phyloP scores from a whole-genome alignment of 345 rosid species.

The Brassica nigra region DNA sequence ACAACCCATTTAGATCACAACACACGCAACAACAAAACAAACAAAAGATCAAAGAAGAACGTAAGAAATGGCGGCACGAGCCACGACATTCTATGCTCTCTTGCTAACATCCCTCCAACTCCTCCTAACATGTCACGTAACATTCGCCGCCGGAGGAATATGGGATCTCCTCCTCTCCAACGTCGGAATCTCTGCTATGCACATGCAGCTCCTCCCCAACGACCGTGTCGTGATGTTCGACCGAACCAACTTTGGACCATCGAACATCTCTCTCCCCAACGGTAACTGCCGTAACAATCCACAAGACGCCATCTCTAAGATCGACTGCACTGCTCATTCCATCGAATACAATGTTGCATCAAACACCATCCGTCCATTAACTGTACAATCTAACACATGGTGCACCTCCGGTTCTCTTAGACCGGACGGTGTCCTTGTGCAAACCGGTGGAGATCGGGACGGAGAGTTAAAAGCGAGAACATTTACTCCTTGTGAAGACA shows the following conservation, averaged over 20 bases:
- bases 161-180: no score
- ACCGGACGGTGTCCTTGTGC: no score
- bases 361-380: slow-evolving; percentile 58
- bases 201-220: slow-evolving; percentile 44
- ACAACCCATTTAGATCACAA: no score
- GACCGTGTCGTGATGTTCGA: slow-evolving; percentile 80
- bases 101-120: background rate
- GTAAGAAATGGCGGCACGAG: no score
- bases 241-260: slow-evolving; percentile 70
- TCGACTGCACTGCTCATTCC: slow-evolving; percentile 86
- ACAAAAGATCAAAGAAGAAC: no score
- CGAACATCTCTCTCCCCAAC: slow-evolving; percentile 63
- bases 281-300: slow-evolving; percentile 65
- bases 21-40: no score
- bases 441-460: no score
- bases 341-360: slow-evolving; percentile 58
- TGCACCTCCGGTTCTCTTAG: slow-evolving; percentile 28
- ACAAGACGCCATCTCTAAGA: slow-evolving; percentile 40
- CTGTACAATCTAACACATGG: slow-evolving; percentile 72
- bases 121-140: no score
- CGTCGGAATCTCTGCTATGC: no score
- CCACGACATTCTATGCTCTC: no score
- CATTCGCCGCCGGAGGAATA: no score
- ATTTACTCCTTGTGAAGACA: slow-evolving; percentile 51
- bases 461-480: slow-evolving; percentile 44